Conservation (phyloP, 2,329 filamentous ascomycete species). For the Fusarium sp. region DNA sequence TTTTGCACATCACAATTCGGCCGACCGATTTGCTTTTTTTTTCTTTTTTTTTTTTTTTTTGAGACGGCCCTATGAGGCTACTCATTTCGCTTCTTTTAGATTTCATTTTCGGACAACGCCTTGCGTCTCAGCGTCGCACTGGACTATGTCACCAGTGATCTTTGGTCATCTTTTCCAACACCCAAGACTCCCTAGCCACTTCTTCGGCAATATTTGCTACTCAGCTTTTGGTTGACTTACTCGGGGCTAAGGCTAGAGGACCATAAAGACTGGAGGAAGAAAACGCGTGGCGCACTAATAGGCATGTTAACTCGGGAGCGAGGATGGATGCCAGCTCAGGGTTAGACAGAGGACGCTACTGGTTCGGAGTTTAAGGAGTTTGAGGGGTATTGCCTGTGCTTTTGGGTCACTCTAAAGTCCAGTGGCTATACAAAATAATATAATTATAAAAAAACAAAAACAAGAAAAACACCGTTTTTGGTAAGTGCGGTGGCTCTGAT, state of each 20-base stretch:
- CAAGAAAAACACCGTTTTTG: background rate
- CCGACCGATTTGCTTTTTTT: background rate
- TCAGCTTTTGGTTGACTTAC: conserved; percentile 27
- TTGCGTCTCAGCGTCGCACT: background rate
- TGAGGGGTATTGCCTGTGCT: background rate
- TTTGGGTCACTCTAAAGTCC: background rate
- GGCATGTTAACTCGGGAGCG: conserved; percentile 10
- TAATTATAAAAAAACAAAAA: background rate
- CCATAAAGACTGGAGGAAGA: conserved; percentile 8
- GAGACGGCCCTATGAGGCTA: background rate
- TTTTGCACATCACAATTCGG: background rate
- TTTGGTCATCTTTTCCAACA: conserved; percentile 6
- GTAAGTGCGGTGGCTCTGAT: background rate
- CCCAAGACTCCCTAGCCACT: conserved; percentile 3
- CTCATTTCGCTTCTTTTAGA: background rate
- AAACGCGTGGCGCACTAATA: conserved; percentile 22
- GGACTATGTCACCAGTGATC: background rate
- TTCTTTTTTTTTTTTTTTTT: background rate
- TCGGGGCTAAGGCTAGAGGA: conserved; percentile 26
- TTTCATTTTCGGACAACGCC: conserved; percentile 4
- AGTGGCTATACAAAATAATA: background rate
- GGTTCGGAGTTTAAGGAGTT: conserved; percentile 2
- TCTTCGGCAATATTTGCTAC: conserved; percentile 1
- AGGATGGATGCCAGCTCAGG: conserved; percentile 12
- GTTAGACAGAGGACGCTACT: background rate